Base-by-base conservation (phyloP, 192 early-diverging fungal genomes). In the Coemansia sp. region DNA sequence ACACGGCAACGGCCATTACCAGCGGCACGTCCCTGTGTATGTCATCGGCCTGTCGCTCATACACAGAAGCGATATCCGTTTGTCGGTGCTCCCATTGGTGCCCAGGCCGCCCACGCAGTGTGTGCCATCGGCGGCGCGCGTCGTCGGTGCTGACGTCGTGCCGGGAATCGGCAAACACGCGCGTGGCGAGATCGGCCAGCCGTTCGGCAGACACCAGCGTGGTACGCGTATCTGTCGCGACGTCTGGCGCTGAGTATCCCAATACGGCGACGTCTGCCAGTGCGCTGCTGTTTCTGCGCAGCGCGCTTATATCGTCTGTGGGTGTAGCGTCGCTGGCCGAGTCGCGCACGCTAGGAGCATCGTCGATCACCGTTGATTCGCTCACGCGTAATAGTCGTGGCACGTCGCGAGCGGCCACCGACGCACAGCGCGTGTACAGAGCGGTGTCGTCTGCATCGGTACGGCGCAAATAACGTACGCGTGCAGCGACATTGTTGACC, bases 381-480 rank as follows among this genome's bases (percentile, higher is more conserved):
- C 64, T 38, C 4, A 17, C 17, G 7, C 73, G 62, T 16, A 32
- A 59, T 40, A 81, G 66, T 3, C 64, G 54, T 2, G 58, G n/a
- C 0, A 18, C 50, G 5, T 75, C 72, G 11, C 30, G 45, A 0
- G 40, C 28, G 0, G 74, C 45, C 3, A 82, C 65, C n/a, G 79
- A 82, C 61, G 48, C 60, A 29, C 79, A 82, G n/a, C 74, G 70
- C 5, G 67, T 62, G 30, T 76, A 82, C 36, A 82, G 61, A 12
- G 28, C 67, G 29, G 31, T 11, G 50, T 69, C 67, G 63, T 66
- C 55, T 14, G 55, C 30, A n/a, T 56, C 72, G 22, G 25, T 48
- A 1, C 79, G 67, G 7, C 79, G 63, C 22, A 73, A 54, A 29
- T 73, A 82, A 38, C 79, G 63, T 42, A 82, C 74, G 17, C 79